A percentile compares a stretch with the other conserved stretches of the same genome.
phyloP scores from a whole-genome alignment of 2,329 filamentous ascomycete genomes.

The Fusarium ambrosium region DNA sequence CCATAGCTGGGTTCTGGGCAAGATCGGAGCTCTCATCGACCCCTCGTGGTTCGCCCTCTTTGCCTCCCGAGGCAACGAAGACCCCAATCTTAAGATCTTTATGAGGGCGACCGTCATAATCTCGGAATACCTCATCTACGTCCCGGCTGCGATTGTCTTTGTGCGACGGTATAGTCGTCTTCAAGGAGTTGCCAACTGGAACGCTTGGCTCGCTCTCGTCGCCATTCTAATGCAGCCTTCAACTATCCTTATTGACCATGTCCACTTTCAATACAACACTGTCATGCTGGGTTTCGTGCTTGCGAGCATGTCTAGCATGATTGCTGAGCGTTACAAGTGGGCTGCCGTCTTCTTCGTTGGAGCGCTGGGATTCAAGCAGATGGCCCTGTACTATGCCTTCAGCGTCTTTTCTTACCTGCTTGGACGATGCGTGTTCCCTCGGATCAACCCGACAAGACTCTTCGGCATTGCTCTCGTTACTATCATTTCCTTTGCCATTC shows the following conservation, averaged over 20 bases:
- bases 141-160: constrained; percentile 89
- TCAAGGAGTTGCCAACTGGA: constrained; percentile 84
- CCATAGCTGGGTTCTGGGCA: constrained; percentile 95
- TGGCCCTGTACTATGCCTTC: constrained; percentile 98
- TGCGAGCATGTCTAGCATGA: constrained; percentile 88
- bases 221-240: constrained; percentile 94
- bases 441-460: constrained; percentile 76
- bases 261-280: constrained; percentile 98
- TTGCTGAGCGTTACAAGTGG: constrained; percentile 89
- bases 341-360: constrained; percentile 93
- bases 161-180: constrained; percentile 83
- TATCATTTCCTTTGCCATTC: constrained; percentile 76
- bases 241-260: constrained; percentile 92
- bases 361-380: constrained; percentile 98
- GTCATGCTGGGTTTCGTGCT: constrained; percentile 96
- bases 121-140: constrained; percentile 90
- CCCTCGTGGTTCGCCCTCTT: constrained; percentile 90
- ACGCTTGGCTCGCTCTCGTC: constrained; percentile 84
- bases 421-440: constrained; percentile 85
- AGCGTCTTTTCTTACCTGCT: constrained; percentile 92
- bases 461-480: constrained; percentile 83
- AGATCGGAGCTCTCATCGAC: constrained; percentile 83
- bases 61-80: constrained; percentile 84
- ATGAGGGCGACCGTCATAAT: constrained; percentile 94
- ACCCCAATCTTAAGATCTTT: constrained; percentile 86